phyloP scores from a whole-genome alignment of 1,284 basidiomycete species.

The Leucoagaricus sp. region DNA sequence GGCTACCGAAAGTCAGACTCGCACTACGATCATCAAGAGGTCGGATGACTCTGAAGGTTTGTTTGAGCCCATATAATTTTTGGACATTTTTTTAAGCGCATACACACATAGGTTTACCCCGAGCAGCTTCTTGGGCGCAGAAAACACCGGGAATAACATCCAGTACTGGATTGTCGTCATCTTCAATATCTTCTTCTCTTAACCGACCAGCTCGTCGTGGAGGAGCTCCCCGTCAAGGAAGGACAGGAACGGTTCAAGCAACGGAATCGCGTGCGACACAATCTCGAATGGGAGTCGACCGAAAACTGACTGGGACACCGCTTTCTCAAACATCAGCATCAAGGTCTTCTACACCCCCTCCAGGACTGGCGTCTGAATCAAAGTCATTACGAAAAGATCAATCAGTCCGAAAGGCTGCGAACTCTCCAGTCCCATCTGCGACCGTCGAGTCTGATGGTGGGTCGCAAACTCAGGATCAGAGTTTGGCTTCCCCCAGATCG shows the following conservation, averaged over 20 bases:
- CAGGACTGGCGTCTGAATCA: conserved; percentile 14
- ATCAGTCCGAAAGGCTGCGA: conserved; percentile 16
- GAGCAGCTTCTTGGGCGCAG: conserved; percentile 83
- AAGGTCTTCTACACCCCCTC: conserved; percentile 26
- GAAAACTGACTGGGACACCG: conserved; percentile 22
- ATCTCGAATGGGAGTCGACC: conserved; percentile 36
- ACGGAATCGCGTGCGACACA: conserved; percentile 42
- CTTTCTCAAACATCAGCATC: conserved; percentile 19
- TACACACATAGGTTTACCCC: conserved; percentile 60
- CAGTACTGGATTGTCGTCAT: conserved; percentile 24
- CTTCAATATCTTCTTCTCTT: conserved; percentile 20
- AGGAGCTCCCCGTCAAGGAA: conserved; percentile 40
- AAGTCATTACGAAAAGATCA: conserved; percentile 18
- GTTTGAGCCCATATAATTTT: conserved; percentile 23
- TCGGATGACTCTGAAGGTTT: conserved; percentile 66
- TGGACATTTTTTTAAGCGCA: conserved; percentile 20
- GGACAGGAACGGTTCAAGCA: conserved; percentile 26
- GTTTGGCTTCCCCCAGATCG: conserved; percentile 45
- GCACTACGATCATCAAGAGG: conserved; percentile 49
- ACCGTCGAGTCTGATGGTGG: conserved; percentile 41
- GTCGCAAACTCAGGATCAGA: conserved; percentile 36
- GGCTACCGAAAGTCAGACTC: conserved; percentile 69
- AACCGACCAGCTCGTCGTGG: conserved; percentile 41
- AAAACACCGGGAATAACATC: conserved; percentile 36
- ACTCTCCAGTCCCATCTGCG: conserved; percentile 29